Evolutionary conservation across 352 stramenopile species (phyloP), one percentile per base, ranked within the genome.

Genomic region (Globisporangium mamillatum): DNA sequence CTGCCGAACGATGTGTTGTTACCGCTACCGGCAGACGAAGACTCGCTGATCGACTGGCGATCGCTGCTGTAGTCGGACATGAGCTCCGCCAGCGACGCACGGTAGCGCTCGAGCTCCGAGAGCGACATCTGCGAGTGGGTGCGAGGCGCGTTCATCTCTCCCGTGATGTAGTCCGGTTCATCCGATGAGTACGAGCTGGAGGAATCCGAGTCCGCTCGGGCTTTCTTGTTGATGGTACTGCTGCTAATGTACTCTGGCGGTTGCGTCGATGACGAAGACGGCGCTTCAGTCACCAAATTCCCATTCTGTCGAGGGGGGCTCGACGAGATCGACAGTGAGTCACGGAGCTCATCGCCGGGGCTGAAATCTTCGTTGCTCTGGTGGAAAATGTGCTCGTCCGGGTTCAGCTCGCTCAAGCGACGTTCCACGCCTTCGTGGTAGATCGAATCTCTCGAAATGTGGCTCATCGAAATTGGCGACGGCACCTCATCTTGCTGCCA

Each of bases 71-170:
- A 89, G 64, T 90, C 81, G 0, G 84, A 88, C 71, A 92, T 79
- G 46, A 92, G 75, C 61, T 90, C 79, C 1, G 79, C 79, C 2
- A 88, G 69, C 38, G 82, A 90, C 32, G 84, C 75, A 29, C 74
- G 74, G 55, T 85, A 86, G 10, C 69, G 72, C 68, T 74, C 70
- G 14, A 82, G 68, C 61, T 82, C 77, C 9, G 73, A 70, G 34
- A 68, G 36, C 36, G 60, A 63, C 61, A 76, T 53, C 27, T 71
- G 64, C 29, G 44, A 25, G 27, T 22, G 58, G 7, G 22, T 10
- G 9, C 68, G 7, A 52, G 52, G 34, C 56, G 72, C 44, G 60
- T 72, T 81, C 48, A 50, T 69, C 53, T 63, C 60, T 50, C 52
- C 54, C 9, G 66, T 66, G 9, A 61, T 34, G 53, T 70, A 67